These are phyloP conservation scores for Fraxinus nigra DNA, from an alignment of 305 asterid species.

Conservation along the genomic window DNA sequence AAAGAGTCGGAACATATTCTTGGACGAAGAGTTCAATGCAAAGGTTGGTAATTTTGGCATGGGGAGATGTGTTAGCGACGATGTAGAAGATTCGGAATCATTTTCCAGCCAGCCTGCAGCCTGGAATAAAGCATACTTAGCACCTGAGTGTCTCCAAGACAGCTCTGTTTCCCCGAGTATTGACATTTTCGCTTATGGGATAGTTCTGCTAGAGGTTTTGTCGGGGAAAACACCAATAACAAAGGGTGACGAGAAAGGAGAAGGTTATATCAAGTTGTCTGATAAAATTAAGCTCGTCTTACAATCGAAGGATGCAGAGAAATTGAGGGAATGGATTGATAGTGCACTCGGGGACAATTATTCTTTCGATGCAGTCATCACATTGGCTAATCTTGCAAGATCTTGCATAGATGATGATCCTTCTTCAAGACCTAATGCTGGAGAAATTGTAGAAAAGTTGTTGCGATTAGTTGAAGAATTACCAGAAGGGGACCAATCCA, in stretches of 20 bases:
- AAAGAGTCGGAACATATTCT: conserved; percentile 59
- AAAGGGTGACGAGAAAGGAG: conserved; percentile 25
- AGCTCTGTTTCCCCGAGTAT: conserved; percentile 35
- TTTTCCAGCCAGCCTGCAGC: conserved; percentile 16
- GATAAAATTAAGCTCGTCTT: conserved; percentile 51
- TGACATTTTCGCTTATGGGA: conserved; percentile 71
- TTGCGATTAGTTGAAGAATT: conserved; percentile 60
- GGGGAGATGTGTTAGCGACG: conserved; percentile 36
- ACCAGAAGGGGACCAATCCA: conserved; percentile 35
- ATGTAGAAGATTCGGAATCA: conserved; percentile 26
- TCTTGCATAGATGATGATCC: conserved; percentile 73
- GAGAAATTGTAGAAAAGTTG: conserved; percentile 70
- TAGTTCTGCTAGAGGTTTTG: conserved; percentile 64
- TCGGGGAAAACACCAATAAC: conserved; percentile 52
- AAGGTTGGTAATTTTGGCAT: conserved; percentile 75
- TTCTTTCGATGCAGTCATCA: conserved; percentile 55
- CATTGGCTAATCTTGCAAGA: conserved; percentile 64
- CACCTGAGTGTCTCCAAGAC: conserved; percentile 48
- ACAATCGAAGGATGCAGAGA: conserved; percentile 43
- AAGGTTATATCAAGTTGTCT: conserved; percentile 22
- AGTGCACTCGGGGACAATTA: conserved; percentile 64
- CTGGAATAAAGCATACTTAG: conserved; percentile 45
- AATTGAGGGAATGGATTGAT: conserved; percentile 74
- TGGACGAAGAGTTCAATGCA: conserved; percentile 67
- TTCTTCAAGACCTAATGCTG: conserved; percentile 63